Percentiles rank a stretch among this genome's conserved stretches.
phyloP scores from a whole-genome alignment of 2,329 filamentous ascomycete species.

The Verticillium nonalfalfae region DNA sequence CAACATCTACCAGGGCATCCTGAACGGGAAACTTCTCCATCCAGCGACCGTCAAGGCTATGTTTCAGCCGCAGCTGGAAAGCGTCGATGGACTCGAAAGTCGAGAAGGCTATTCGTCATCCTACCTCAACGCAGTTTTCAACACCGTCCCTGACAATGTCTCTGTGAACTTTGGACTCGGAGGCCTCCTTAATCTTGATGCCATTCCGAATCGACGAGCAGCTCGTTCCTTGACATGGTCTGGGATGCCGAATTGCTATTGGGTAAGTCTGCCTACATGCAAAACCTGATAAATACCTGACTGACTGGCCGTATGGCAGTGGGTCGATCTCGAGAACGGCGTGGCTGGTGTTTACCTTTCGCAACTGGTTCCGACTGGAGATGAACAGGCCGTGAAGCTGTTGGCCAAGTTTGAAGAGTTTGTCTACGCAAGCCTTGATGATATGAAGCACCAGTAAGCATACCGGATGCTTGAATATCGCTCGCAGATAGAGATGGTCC shows the following conservation, averaged over 20 bases:
- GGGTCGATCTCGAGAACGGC: neutral
- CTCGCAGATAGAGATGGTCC: too few relatives aligned
- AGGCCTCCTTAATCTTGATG: neutral
- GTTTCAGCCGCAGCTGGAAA: slow-evolving; percentile 1
- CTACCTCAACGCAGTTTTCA: neutral
- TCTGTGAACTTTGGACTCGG: neutral
- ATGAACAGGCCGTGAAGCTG: neutral
- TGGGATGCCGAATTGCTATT: neutral
- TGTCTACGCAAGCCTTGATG: neutral
- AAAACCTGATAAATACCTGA: neutral
- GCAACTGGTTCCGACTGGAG: neutral
- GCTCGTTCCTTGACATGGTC: neutral
- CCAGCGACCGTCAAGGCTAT: neutral
- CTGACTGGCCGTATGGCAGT: neutral
- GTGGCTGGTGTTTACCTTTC: slow-evolving; percentile 1
- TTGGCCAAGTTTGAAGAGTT: neutral
- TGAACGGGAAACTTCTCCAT: neutral
- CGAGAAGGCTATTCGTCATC: neutral
- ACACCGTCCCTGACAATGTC: neutral
- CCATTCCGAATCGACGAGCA: neutral
- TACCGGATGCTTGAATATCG: too few relatives aligned
- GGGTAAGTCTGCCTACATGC: neutral
- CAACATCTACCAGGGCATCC: neutral
- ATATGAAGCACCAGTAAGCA: too few relatives aligned
- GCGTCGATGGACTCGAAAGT: neutral